Percentiles rank a stretch among this genome's conserved stretches.
phyloP scores from a whole-genome alignment of 495 filamentous ascomycete species.

The Sphaerosporella brunnea region DNA sequence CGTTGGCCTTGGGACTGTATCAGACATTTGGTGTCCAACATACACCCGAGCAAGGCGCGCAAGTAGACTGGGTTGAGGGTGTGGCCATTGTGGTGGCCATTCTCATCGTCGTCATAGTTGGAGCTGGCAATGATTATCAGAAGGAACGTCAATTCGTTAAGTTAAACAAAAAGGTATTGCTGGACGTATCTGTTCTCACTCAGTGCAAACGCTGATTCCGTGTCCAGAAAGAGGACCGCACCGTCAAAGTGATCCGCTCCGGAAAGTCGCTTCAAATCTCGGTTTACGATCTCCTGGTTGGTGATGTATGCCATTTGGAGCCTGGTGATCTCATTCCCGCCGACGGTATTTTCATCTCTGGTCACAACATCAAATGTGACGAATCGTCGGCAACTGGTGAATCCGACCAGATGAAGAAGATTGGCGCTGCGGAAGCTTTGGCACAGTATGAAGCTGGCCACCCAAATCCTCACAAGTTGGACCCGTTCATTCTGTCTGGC shows the following conservation, averaged over 20 bases:
- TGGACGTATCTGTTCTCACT: background rate
- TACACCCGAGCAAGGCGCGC: constrained; percentile 31
- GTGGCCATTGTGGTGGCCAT: constrained; percentile 57
- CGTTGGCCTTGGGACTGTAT: constrained; percentile 61
- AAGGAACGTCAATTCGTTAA: constrained; percentile 55
- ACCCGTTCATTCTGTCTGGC: constrained; percentile 71
- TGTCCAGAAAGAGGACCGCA: constrained; percentile 42
- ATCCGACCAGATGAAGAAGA: constrained; percentile 48
- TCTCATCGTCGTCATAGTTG: constrained; percentile 47
- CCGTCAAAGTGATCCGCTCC: constrained; percentile 58
- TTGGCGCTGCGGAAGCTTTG: constrained; percentile 43
- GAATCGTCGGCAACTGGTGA: constrained; percentile 66
- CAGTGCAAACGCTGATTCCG: constrained; percentile 8
- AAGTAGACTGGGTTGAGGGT: constrained; percentile 60
- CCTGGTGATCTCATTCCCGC: constrained; percentile 78
- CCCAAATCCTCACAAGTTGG: constrained; percentile 35
- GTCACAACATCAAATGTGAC: constrained; percentile 59
- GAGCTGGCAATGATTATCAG: constrained; percentile 54
- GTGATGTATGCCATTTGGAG: constrained; percentile 68
- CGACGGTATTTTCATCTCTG: constrained; percentile 58
- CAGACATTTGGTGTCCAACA: constrained; percentile 34
- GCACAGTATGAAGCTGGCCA: constrained; percentile 39
- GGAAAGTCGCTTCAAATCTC: constrained; percentile 61
- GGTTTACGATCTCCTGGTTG: constrained; percentile 62
- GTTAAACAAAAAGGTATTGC: constrained; percentile 40